phyloP scores from a whole-genome alignment of 768 basidiomycete species.

The Gautieria morchelliformis region DNA sequence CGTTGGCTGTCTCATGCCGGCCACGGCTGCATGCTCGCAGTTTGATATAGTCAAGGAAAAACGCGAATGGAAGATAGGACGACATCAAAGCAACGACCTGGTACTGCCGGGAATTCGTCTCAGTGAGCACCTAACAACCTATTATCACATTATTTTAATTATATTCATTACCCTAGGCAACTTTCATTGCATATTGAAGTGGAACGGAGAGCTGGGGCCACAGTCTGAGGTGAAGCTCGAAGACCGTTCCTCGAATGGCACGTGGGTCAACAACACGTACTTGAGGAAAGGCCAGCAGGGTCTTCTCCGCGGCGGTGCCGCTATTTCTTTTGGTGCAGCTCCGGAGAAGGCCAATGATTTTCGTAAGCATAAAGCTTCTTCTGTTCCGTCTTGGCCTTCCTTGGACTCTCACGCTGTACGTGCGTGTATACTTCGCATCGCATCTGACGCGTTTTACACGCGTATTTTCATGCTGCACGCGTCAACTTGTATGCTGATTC shows the following conservation, averaged over 20 bases:
- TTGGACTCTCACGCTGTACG: neutral
- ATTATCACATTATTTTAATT: conserved; percentile 18
- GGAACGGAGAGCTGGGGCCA: conserved; percentile 44
- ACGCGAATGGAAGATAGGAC: conserved; percentile 41
- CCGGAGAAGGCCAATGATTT: neutral
- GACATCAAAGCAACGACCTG: conserved; percentile 41
- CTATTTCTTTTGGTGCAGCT: neutral
- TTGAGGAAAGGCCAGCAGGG: conserved; percentile 5
- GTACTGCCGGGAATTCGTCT: conserved; percentile 63
- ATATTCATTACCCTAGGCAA: conserved; percentile 33
- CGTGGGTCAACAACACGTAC: conserved; percentile 29
- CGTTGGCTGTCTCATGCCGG: neutral
- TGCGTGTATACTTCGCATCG: conserved; percentile 27
- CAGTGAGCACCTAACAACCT: conserved; percentile 32
- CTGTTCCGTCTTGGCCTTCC: neutral
- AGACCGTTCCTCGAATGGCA: conserved; percentile 66
- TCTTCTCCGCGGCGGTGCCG: neutral
- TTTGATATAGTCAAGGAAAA: conserved; percentile 45
- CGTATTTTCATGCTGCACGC: neutral
- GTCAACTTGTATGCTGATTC: conserved; percentile 37
- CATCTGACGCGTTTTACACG: neutral
- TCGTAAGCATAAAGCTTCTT: neutral
- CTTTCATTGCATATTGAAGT: conserved; percentile 45
- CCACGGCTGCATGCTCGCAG: neutral
- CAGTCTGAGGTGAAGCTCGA: conserved; percentile 36